phyloP scores from a whole-genome alignment of 306 rosid genomes.

The Rosa lucieae region DNA sequence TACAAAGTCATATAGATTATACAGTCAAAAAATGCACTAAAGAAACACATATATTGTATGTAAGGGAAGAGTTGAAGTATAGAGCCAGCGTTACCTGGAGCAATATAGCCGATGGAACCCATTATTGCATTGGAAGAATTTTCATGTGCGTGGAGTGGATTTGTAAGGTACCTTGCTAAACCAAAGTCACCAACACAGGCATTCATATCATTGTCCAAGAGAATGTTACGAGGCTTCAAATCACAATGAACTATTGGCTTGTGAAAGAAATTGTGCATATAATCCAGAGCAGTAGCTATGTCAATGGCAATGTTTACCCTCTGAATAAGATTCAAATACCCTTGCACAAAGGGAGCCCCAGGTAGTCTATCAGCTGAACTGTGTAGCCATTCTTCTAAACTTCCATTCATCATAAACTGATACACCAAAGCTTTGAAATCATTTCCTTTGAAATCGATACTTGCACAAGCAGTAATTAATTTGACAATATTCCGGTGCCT shows the following conservation, averaged over 20 bases:
- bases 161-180: conserved; percentile 9
- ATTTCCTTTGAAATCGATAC: conserved; percentile 22
- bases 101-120: conserved; percentile 3
- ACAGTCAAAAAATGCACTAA: not conserved
- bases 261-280: conserved; percentile 8
- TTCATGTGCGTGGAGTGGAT: not conserved
- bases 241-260: conserved; percentile 9
- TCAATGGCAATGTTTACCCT: conserved; percentile 4
- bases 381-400: conserved; percentile 3
- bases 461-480: conserved; percentile 18
- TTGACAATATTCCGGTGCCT: conserved; percentile 33
- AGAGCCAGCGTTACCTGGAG: not conserved
- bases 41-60: not conserved
- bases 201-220: conserved; percentile 4
- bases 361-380: not conserved
- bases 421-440: conserved; percentile 12
- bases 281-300: conserved; percentile 7
- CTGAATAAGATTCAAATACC: not conserved
- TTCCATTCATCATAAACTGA: conserved; percentile 17
- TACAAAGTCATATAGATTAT: not conserved
- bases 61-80: not conserved
- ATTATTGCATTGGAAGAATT: not conserved
- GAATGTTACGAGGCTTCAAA: conserved; percentile 6
- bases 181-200: conserved; percentile 13
- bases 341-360: not conserved